Evolutionary conservation across 805 yeast species (phyloP).

Genomic region (Sporopachydermia lactativora): DNA sequence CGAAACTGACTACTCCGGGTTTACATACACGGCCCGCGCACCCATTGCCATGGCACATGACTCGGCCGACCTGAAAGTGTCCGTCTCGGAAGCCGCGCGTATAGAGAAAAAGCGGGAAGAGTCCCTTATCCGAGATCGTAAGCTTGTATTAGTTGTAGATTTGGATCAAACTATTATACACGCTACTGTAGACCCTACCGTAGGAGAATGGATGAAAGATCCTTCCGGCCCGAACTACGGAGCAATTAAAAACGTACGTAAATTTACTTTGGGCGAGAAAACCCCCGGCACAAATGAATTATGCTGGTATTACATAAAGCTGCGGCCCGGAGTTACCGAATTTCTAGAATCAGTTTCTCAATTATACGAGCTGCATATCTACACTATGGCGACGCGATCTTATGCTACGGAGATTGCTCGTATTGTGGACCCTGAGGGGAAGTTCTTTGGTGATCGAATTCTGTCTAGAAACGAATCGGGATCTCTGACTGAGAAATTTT

Average conservation of each 20-base stretch:
- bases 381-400: conserved; percentile 95
- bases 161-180: conserved; percentile 95
- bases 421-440: conserved; percentile 82
- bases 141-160: conserved; percentile 85
- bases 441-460: conserved; percentile 80
- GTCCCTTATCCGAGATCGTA: conserved; percentile 44
- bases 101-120: conserved; percentile 58
- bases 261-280: conserved; percentile 71
- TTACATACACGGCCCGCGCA: conserved; percentile 55
- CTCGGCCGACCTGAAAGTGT: conserved; percentile 68
- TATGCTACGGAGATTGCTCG: conserved; percentile 84
- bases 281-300: conserved; percentile 5
- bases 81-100: conserved; percentile 73
- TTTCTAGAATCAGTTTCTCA: conserved; percentile 53
- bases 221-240: conserved; percentile 73
- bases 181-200: conserved; percentile 95
- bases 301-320: conserved; percentile 89
- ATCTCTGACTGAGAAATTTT: conserved; percentile 73
- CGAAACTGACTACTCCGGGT: conserved; percentile 63
- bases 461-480: conserved; percentile 93
- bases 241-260: conserved; percentile 67
- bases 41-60: conserved; percentile 86
- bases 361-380: conserved; percentile 80
- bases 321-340: conserved; percentile 73
- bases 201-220: conserved; percentile 91